Evolutionary conservation across 768 basidiomycete genomes (phyloP), one percentile per base, ranked within the genome.

Genomic region (Lyophyllum semitale): DNA sequence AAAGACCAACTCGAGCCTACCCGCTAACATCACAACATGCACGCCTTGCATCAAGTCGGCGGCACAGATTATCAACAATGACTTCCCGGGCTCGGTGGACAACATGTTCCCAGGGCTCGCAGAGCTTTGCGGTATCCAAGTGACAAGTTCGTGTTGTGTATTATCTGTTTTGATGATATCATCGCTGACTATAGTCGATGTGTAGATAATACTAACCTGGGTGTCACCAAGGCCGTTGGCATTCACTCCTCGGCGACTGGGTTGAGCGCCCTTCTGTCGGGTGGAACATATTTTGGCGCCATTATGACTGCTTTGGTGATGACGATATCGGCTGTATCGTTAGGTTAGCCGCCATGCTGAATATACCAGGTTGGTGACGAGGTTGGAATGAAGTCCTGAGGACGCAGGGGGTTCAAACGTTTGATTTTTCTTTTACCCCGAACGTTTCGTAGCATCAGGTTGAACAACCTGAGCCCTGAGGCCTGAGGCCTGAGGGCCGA

Each of bases 11-110:
- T 20, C 18, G 30, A 33, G 26, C n/a, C 29, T 56, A 17, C 55
- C 49, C 18, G 33, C 53, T 17, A 54, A 59, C 42, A n/a, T 54
- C 32, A 51, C 57, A 15, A 51, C 57, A 15, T 59, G 58, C 35
- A 59, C 53, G 2, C 51, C 40, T 0, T 59, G 58, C 45, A 54
- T 59, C 48, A 45, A 51, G 41, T 23, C 35, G 0, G 49, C 53
- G 25, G 50, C 50, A 29, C 38, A 46, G 12, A 59, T 55, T n/a
- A 41, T 55, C 23, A 48, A 59, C n/a, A 26, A 15, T 5, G 53
- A 55, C 25, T 59, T 30, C 26, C 58, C 53, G 6, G 53, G 49
- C n/a, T 50, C 49, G 8, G 17, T 55, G 48, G 43, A 59, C 33
- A 23, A 22, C 13, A 33, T 55, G 48, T 55, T 59, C 13, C 49